A percentile compares a stretch with the other conserved stretches of the same genome.
Evolutionary conservation across 768 basidiomycete genomes (phyloP).

Genomic region (Mycena galopus): DNA sequence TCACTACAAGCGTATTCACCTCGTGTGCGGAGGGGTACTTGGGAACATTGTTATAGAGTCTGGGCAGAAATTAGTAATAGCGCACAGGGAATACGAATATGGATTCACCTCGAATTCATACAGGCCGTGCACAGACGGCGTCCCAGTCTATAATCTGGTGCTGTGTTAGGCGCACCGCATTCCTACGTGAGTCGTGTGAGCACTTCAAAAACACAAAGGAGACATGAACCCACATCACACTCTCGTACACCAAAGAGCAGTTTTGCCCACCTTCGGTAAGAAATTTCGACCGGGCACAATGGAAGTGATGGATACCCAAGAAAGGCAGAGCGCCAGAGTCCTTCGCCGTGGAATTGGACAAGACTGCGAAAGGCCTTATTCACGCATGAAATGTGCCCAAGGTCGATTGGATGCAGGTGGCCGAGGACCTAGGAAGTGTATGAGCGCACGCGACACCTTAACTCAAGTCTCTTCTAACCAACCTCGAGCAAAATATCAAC

Average conservation of each 20-base stretch:
- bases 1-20: constrained; percentile 7
- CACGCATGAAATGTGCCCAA: constrained; percentile 48
- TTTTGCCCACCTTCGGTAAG: constrained; percentile 41
- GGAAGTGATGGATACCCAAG: constrained; percentile 33
- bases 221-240: constrained; percentile 38
- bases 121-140: constrained; percentile 31
- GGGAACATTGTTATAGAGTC: constrained; percentile 10
- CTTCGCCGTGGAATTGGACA: constrained; percentile 36
- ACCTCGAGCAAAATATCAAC: constrained; percentile 33
- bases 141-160: constrained; percentile 22
- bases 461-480: not conserved
- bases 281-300: constrained; percentile 37
- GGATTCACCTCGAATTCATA: constrained; percentile 17
- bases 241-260: constrained; percentile 41
- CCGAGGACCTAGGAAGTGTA: constrained; percentile 40
- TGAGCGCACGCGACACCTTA: not conserved
- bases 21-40: constrained; percentile 4
- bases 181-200: constrained; percentile 10
- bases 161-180: constrained; percentile 11
- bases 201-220: not conserved
- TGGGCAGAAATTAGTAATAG: not conserved
- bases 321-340: constrained; percentile 45
- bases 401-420: constrained; percentile 50
- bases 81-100: not conserved
- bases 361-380: constrained; percentile 45